phyloP scores from a whole-genome alignment of 306 rosid genomes.

The Biancaea sappan region DNA sequence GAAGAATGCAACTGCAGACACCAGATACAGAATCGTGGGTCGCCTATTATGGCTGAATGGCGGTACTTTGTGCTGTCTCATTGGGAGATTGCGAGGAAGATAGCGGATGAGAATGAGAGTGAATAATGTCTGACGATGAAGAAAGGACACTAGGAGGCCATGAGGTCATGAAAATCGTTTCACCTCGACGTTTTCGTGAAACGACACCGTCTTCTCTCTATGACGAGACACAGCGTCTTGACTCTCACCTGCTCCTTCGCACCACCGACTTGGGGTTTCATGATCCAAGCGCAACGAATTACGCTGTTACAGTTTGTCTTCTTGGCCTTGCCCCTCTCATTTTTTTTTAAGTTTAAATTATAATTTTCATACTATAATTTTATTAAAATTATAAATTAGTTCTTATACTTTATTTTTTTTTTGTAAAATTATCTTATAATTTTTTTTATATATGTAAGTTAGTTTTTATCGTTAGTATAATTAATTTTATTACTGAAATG shows the following conservation, averaged over 20 bases:
- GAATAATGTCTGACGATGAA: neutral
- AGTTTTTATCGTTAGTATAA: too few species aligned
- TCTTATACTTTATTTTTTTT: too few species aligned
- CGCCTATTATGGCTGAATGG: constrained; percentile 35
- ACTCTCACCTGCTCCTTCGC: neutral
- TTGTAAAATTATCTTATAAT: too few species aligned
- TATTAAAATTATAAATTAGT: too few species aligned
- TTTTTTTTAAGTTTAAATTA: too few species aligned
- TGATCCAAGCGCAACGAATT: neutral
- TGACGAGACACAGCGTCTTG: neutral
- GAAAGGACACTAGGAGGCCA: neutral
- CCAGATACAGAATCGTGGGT: constrained; percentile 67
- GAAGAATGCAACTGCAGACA: constrained; percentile 71
- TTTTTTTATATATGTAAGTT: too few species aligned
- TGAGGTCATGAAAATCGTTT: too few species aligned
- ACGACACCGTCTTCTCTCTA: constrained; percentile 33
- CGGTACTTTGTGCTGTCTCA: constrained; percentile 64
- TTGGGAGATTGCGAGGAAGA: constrained; percentile 25
- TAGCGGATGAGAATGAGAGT: neutral
- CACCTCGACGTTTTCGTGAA: neutral
- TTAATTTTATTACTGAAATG: too few species aligned
- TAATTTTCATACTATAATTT: too few species aligned
- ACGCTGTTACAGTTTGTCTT: neutral
- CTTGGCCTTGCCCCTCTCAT: neutral
- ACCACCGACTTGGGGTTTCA: constrained; percentile 11